Percentiles rank a stretch among this genome's conserved stretches.
These are phyloP conservation scores for Yarrowia sp. DNA, from an alignment of 805 yeast genomes.

Conservation along the genomic window DNA sequence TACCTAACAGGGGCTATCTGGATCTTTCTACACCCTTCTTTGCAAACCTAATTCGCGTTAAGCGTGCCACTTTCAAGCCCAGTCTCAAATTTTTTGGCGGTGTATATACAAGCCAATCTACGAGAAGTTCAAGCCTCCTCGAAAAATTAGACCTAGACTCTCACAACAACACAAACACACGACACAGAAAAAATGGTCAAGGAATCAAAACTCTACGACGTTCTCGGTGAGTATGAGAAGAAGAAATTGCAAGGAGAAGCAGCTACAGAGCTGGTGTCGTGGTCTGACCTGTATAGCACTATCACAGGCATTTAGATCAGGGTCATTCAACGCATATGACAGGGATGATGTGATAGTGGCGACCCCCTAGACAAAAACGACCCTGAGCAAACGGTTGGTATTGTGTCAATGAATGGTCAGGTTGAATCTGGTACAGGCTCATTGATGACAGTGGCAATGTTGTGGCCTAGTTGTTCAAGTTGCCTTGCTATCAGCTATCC, in stretches of 20 bases:
- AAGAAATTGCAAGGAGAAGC: neutral
- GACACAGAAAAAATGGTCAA: constrained; percentile 51
- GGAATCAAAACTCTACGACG: constrained; percentile 64
- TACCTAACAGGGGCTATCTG: neutral
- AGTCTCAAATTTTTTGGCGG: constrained; percentile 20
- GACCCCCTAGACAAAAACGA: too few species aligned
- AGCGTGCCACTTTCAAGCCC: neutral
- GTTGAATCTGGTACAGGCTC: too few species aligned
- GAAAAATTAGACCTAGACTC: constrained; percentile 19
- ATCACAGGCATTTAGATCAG: too few species aligned
- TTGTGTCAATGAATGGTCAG: too few species aligned
- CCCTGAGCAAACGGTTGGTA: too few species aligned
- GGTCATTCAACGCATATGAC: too few species aligned
- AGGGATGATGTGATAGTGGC: too few species aligned
- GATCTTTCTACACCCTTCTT: constrained; percentile 23
- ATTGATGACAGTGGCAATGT: too few species aligned
- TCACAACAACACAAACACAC: constrained; percentile 10
- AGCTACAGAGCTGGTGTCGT: neutral
- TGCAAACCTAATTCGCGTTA: neutral
- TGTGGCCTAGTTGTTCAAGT: too few species aligned
- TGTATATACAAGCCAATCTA: constrained; percentile 22
- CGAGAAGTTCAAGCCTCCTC: neutral
- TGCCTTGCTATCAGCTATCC: too few species aligned
- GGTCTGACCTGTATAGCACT: too few species aligned
- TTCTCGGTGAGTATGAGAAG: constrained; percentile 45